Percentiles rank a stretch among this genome's conserved stretches.
These are phyloP conservation scores for Fusarium sp. DNA, from an alignment of 2,329 filamentous ascomycete genomes.

Conservation along the genomic window DNA sequence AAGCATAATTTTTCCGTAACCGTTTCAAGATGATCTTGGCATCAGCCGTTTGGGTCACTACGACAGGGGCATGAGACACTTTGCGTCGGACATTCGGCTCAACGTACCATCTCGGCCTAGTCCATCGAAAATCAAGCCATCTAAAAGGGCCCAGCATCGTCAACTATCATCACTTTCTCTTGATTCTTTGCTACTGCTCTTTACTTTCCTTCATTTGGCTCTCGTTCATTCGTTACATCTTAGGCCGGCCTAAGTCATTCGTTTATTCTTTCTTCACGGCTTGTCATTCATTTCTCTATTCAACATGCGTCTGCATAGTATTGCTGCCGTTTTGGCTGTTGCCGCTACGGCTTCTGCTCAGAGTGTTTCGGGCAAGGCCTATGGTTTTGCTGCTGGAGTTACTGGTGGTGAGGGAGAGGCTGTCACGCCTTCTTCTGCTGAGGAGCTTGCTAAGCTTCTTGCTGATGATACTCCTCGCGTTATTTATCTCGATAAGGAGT, in stretches of 20 bases:
- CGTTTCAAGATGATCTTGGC: slow-evolving; percentile 5
- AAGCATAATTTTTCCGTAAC: slow-evolving; percentile 4
- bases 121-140: not conserved
- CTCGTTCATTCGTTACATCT: slow-evolving; percentile 4
- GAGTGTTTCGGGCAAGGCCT: slow-evolving; percentile 46
- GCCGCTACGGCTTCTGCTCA: slow-evolving; percentile 42
- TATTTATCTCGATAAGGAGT: slow-evolving; percentile 45
- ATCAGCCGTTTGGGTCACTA: not conserved
- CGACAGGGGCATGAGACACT: slow-evolving; percentile 5
- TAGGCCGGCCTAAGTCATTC: slow-evolving; percentile 16
- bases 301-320: slow-evolving; percentile 4
- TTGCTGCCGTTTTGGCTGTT: slow-evolving; percentile 30
- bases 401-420: slow-evolving; percentile 63
- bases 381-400: slow-evolving; percentile 53
- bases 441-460: slow-evolving; percentile 55
- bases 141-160: not conserved
- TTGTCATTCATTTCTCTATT: slow-evolving; percentile 1
- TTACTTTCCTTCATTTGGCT: slow-evolving; percentile 1
- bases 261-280: not conserved
- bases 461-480: slow-evolving; percentile 44
- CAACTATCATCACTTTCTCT: not conserved
- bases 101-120: slow-evolving; percentile 2
- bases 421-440: slow-evolving; percentile 56
- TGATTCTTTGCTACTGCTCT: not conserved
- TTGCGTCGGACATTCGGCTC: not conserved